Percentiles rank a stretch among this genome's conserved stretches.
phyloP scores from a whole-genome alignment of 345 rosid genomes.

The Gossypium mustelinum region DNA sequence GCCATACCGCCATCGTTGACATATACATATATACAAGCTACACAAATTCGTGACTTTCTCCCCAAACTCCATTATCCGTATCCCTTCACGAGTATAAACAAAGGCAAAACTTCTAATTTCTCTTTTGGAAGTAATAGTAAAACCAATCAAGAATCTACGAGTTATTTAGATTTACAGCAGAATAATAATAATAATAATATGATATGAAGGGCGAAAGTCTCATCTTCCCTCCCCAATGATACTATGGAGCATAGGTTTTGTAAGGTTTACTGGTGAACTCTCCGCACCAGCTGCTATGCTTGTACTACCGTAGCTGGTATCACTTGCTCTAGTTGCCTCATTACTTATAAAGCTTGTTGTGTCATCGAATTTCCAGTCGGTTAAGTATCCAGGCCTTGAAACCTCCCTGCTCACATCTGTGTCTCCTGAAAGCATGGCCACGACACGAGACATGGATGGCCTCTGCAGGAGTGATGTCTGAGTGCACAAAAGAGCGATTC shows the following conservation, averaged over 20 bases:
- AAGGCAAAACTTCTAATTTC: background rate
- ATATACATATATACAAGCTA: background rate
- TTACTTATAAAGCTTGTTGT: constrained; percentile 27
- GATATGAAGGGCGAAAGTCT: background rate
- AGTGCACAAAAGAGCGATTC: constrained; percentile 60
- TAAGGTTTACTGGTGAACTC: background rate
- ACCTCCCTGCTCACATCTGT: constrained; percentile 43
- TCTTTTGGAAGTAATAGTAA: background rate
- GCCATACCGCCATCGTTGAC: too few relatives aligned
- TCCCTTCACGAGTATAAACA: background rate
- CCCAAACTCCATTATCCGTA: background rate
- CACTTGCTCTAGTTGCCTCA: constrained; percentile 20
- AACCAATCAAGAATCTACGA: background rate
- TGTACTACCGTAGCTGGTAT: constrained; percentile 6
- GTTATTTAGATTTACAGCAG: background rate
- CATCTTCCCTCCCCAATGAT: constrained; percentile 19
- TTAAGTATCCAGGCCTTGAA: constrained; percentile 49
- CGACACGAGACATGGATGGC: constrained; percentile 63
- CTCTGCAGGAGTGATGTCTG: constrained; percentile 50
- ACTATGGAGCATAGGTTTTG: constrained; percentile 7
- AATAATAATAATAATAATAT: background rate
- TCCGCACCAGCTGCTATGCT: background rate
- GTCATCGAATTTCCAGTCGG: constrained; percentile 51
- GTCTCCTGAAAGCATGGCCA: constrained; percentile 68
- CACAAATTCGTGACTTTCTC: background rate